Conservation (phyloP, 805 yeast species). For the Kuraishia cidri region DNA sequence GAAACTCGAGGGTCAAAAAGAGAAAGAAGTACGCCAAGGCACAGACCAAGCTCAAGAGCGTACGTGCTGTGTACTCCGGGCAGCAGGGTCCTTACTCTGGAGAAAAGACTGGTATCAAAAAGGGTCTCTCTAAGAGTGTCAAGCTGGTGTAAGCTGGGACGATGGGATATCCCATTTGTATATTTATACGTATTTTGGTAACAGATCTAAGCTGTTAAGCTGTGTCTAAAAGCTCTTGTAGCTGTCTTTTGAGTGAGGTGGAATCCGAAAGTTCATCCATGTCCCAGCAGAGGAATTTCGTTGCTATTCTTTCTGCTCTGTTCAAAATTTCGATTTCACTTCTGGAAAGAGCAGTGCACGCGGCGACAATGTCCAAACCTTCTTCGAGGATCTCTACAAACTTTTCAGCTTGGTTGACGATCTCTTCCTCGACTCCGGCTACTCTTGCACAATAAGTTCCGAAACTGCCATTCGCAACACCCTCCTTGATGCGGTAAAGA, state of each 20-base stretch:
- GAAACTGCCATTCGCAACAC: not conserved
- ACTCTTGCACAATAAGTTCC: not conserved
- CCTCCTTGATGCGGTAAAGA: not conserved
- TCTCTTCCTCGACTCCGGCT: not conserved
- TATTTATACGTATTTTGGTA: no score
- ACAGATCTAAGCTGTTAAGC: no score
- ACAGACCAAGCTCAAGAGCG: slow-evolving; percentile 84
- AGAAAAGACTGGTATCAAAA: slow-evolving; percentile 95
- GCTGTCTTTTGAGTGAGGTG: no score
- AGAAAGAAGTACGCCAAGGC: slow-evolving; percentile 95
- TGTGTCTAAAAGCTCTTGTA: no score
- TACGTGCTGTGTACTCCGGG: slow-evolving; percentile 78
- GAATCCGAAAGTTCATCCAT: no score
- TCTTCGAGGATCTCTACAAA: not conserved
- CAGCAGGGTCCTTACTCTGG: slow-evolving; percentile 82
- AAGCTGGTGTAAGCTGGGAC: slow-evolving; percentile 45
- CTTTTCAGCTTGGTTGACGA: not conserved
- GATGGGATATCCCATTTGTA: not conserved
- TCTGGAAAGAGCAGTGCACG: no score
- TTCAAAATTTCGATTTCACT: no score
- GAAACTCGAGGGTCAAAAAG: slow-evolving; percentile 97
- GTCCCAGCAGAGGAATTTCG: no score
- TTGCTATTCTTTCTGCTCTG: no score
- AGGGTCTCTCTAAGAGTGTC: slow-evolving; percentile 83
- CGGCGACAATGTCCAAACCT: not conserved